Percentiles rank a stretch among this genome's conserved stretches.
Conservation (phyloP, 2,329 filamentous ascomycete species). For the Botrytis cinerea region DNA sequence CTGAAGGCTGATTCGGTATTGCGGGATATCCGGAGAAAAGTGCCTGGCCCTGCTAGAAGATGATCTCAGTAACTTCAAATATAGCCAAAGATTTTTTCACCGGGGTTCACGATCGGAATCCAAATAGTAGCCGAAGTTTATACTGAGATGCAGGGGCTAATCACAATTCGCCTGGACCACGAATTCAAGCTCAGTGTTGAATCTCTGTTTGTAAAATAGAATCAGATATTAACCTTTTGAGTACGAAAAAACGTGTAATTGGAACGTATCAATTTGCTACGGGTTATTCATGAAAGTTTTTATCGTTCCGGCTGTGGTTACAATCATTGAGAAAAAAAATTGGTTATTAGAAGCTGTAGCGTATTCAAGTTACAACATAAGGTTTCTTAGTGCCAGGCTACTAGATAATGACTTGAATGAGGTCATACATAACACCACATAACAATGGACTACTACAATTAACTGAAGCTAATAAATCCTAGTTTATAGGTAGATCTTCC, state of each 20-base stretch:
- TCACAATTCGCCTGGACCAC: not conserved
- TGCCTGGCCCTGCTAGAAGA: not conserved
- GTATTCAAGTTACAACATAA: not conserved
- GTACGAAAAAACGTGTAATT: not conserved
- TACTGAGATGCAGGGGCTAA: not conserved
- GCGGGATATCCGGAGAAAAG: not conserved
- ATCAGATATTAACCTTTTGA: not conserved
- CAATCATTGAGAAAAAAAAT: not conserved
- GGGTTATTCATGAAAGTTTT: accelerated
- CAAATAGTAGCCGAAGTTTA: accelerated
- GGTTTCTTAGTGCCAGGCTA: not conserved
- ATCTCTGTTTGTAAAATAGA: not conserved
- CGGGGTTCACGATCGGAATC: not conserved
- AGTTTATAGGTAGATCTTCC: too few species aligned
- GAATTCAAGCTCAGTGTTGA: not conserved
- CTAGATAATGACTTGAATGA: not conserved
- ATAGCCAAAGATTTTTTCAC: not conserved
- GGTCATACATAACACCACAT: not conserved
- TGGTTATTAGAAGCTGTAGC: too few species aligned
- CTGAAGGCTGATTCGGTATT: not conserved
- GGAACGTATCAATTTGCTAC: accelerated
- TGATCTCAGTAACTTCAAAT: not conserved
- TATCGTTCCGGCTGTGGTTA: not conserved
- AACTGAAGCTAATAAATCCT: not conserved
- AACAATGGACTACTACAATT: not conserved